Evolutionary conservation across 1,139 yeast genomes (phyloP).

Genomic region (Taphrina deformans): DNA sequence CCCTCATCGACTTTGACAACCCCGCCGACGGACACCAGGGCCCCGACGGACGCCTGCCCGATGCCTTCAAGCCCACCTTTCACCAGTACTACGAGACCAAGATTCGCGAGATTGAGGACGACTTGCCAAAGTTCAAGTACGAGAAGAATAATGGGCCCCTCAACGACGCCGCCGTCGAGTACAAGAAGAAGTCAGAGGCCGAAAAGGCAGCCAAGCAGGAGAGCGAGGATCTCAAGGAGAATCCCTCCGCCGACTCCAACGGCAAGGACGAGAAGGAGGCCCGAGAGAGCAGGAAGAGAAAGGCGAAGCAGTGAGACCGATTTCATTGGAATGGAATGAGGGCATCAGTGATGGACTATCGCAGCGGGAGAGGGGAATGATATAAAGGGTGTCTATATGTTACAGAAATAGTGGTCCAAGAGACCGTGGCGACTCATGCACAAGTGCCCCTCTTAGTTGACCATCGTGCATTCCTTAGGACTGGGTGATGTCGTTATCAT

Average conservation of each 20-base stretch:
- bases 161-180: slow-evolving; percentile 13
- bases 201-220: slow-evolving; percentile 35
- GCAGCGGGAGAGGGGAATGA: slow-evolving; percentile 1
- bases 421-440: background rate
- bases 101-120: slow-evolving; percentile 18
- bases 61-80: slow-evolving; percentile 17
- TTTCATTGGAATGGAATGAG: background rate
- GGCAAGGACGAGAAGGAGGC: slow-evolving; percentile 22
- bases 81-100: slow-evolving; percentile 29
- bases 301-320: background rate
- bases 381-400: background rate
- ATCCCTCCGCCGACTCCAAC: background rate
- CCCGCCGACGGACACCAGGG: too few relatives aligned
- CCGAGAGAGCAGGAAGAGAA: background rate
- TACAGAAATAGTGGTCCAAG: background rate
- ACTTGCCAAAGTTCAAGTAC: slow-evolving; percentile 21
- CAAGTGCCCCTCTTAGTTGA: too few relatives aligned
- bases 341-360: background rate
- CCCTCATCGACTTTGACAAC: slow-evolving; percentile 11
- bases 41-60: slow-evolving; percentile 20
- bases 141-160: slow-evolving; percentile 19
- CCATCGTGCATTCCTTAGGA: too few relatives aligned
- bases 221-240: slow-evolving; percentile 32
- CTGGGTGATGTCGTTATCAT: too few relatives aligned
- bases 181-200: slow-evolving; percentile 18